Base-by-base conservation (phyloP, 2,329 filamentous ascomycete species). In the Purpureocillium takamizusanense region DNA sequence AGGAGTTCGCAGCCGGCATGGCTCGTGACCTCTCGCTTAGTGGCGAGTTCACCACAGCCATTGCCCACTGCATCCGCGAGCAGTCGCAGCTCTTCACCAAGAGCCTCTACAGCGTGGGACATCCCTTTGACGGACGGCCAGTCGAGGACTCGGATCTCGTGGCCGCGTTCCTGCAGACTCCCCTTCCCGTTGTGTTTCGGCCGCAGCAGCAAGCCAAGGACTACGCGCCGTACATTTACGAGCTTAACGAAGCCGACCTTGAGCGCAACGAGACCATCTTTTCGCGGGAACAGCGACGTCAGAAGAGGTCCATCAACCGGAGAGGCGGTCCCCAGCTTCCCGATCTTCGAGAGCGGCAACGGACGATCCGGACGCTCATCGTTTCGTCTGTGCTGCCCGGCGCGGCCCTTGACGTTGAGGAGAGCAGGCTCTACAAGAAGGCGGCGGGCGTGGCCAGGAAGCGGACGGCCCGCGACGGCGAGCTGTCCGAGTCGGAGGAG, bases 1-100 rank as follows among this genome's bases (percentile, higher is more conserved):
- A 98, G 62, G 87, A 94, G 41, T 98, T 98, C 59, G 92, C 92
- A 18, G 70, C 77, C 44, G 81, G 81, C 56, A 94, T 97, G 86
- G 81, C 89, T 1, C 78, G 80, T 42, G 92, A 98, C 53, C 72
- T 98, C 18, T 89, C 89, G 4, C 73, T 98, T 14, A 87, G 86
- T 1, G 92, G 92, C 46, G 92, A 98, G 60, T 98, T 98, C 53
- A 89, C 87, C 3, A 98, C 92, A 0, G 90, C 92, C 7, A 97
- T 98, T 57, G 92, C 92, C 11, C 92, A 98, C 63, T 95, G 87
- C 44, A 98, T 98, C 54, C 83, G 92, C 45, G 92, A 98, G 61
- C 92, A 98, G 62, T 81, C 83, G 31, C 92, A 98, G 57, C 75
- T 97, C 23, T 98, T 95, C 59, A 94, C 88, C 6, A 84, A 87